Conservation (phyloP, 129 eudicot genomes). For the Kitagawia praeruptora region DNA sequence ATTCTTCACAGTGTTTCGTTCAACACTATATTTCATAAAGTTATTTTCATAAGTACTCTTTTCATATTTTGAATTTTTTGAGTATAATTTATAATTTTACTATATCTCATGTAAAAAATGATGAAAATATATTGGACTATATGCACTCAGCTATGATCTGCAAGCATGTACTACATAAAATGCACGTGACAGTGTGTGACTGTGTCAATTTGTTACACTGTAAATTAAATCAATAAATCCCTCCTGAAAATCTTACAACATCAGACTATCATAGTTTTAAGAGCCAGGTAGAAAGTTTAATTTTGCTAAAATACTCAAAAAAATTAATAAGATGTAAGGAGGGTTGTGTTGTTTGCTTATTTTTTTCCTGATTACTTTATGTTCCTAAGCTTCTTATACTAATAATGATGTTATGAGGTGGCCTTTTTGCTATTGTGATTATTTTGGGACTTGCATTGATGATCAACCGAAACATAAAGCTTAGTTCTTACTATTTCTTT, state of each 20-base stretch:
- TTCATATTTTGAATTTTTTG: too few relatives aligned
- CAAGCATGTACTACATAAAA: background rate
- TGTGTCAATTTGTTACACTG: background rate
- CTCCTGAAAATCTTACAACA: background rate
- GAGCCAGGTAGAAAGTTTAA: background rate
- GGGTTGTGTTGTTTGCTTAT: background rate
- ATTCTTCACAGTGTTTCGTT: too few relatives aligned
- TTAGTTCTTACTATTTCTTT: background rate
- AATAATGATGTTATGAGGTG: background rate
- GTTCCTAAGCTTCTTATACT: background rate
- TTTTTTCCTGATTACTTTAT: background rate
- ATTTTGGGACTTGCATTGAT: background rate
- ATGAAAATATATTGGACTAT: background rate
- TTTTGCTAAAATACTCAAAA: too few relatives aligned
- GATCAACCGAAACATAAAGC: background rate
- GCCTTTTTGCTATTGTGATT: background rate
- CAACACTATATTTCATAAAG: too few relatives aligned
- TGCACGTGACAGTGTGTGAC: background rate
- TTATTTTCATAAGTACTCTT: too few relatives aligned
- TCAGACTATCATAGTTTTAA: background rate
- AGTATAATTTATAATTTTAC: too few relatives aligned
- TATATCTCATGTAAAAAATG: too few relatives aligned
- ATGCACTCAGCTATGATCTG: background rate
- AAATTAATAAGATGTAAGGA: too few relatives aligned
- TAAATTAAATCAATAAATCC: background rate